Evolutionary conservation across 345 rosid genomes (phyloP), one percentile per base, ranked within the genome.

Genomic region (Fremontodendron californicum): DNA sequence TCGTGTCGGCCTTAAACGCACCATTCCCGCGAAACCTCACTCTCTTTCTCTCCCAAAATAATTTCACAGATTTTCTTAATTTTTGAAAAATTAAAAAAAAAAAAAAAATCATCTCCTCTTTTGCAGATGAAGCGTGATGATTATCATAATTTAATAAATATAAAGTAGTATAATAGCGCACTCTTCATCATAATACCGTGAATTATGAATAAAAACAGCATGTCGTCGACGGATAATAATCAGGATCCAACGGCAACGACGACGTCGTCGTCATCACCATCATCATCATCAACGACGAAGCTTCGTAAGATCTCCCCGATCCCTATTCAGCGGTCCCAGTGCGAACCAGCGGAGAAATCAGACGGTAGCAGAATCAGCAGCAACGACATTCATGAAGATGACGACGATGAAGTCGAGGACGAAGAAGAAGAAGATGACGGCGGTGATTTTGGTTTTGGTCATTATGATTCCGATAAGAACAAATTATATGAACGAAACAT

Each of bases 261-360:
- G 69, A 27, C 74, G 13, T 45, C 80, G 19, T 49, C 82, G 29
- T 51, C 75, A 9, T 29, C 82, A 5, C 79, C 81, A 19, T n/a
- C 85, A 18, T 71, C 85, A 11, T 19, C 84, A 31, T 27, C 75
- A 76, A 43, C 48, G 78, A 73, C 82, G 70, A 91, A 89, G 77
- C 90, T 93, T 68, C 84, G 87, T 58, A 91, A 95, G 80, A 93
- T 90, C 78, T 90, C 94, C 42, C 88, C 84, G 51, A 89, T 88
- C 35, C 87, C 90, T 0, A 21, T 78, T 48, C 86, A 84, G 58
- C 89, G 87, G 45, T 25, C 4, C 43, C 40, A 10, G 25, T 16
- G 35, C 33, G 63, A 75, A 72, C 40, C 54, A 19, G 33, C 21
- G 45, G 51, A 46, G 74, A 76, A 76, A 60, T 73, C 16, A 40